Evolutionary conservation across 768 basidiomycete species (phyloP).

Genomic region (Lactarius psammicola): DNA sequence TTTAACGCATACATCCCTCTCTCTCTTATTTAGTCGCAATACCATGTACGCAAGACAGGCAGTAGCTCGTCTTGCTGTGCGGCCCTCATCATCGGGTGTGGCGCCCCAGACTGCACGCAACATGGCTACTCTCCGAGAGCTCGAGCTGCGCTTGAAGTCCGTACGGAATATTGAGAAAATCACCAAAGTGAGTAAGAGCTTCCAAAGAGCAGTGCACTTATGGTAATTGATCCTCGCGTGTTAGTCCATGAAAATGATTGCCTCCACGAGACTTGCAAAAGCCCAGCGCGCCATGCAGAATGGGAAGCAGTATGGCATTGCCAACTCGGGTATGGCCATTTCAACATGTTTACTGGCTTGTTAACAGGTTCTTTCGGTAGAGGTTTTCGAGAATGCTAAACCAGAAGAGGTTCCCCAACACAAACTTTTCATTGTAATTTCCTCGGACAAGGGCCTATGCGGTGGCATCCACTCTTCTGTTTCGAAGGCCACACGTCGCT

Average conservation of each 20-base stretch:
- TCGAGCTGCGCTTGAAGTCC: conserved; percentile 94
- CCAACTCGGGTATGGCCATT: conserved; percentile 72
- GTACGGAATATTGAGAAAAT: conserved; percentile 99
- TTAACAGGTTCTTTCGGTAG: conserved; percentile 40
- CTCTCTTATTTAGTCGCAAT: conserved; percentile 1
- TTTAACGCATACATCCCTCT: conserved; percentile 18
- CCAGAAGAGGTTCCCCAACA: conserved; percentile 66
- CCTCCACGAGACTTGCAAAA: conserved; percentile 93
- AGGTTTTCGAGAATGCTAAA: conserved; percentile 81
- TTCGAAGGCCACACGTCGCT: conserved; percentile 81
- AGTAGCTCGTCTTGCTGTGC: conserved; percentile 43
- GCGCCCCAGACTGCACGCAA: conserved; percentile 60
- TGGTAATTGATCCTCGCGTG: conserved; percentile 15
- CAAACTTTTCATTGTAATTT: conserved; percentile 91
- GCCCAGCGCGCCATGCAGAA: conserved; percentile 90
- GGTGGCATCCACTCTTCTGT: conserved; percentile 99
- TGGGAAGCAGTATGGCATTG: conserved; percentile 90
- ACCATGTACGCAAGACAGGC: conserved; percentile 52
- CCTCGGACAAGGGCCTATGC: conserved; percentile 98
- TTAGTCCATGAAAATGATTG: conserved; percentile 99
- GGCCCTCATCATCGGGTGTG: conserved; percentile 42
- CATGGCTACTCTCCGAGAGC: conserved; percentile 97
- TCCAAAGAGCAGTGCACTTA: neutral
- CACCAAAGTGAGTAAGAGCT: conserved; percentile 71
- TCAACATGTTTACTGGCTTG: conserved; percentile 1